Conservation (phyloP, 352 stramenopile species). For the Globisporangium nagaii region DNA sequence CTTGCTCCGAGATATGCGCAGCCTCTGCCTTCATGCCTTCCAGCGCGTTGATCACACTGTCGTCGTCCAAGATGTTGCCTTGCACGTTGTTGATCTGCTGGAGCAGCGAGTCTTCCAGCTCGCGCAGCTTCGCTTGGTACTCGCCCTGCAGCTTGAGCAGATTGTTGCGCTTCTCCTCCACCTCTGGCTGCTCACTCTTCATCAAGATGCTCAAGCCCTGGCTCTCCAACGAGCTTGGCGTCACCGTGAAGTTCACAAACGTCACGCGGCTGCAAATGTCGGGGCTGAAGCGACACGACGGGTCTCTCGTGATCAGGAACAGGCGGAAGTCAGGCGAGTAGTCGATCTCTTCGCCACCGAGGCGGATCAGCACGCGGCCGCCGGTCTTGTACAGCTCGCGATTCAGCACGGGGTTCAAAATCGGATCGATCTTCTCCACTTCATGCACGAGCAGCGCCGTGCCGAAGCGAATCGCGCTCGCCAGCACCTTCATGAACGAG, state of each 20-base stretch:
- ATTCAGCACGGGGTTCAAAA: constrained; percentile 99
- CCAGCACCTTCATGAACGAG: constrained; percentile 99
- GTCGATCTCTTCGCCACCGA: constrained; percentile 99
- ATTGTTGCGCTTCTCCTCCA: constrained; percentile 94
- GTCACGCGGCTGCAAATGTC: constrained; percentile 99
- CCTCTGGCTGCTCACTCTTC: constrained; percentile 95
- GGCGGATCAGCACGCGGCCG: constrained; percentile 95
- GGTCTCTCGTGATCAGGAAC: constrained; percentile 98
- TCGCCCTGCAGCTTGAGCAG: constrained; percentile 98
- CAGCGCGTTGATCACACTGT: constrained; percentile 98
- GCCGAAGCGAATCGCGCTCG: constrained; percentile 99
- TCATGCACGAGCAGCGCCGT: constrained; percentile 98
- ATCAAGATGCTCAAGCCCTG: constrained; percentile 96
- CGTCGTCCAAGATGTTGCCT: constrained; percentile 99
- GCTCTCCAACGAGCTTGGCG: constrained; percentile 95
- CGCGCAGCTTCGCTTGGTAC: constrained; percentile 95
- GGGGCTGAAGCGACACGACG: constrained; percentile 95
- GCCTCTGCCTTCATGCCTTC: constrained; percentile 98
- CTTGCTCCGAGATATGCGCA: constrained; percentile 93
- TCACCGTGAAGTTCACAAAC: constrained; percentile 99
- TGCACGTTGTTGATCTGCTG: constrained; percentile 98
- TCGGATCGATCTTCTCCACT: constrained; percentile 99
- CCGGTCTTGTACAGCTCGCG: constrained; percentile 98
- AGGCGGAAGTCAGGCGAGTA: constrained; percentile 99
- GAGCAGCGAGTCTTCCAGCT: constrained; percentile 98